Conservation (phyloP, 192 early-diverging fungal species). For the Backusella circina region DNA sequence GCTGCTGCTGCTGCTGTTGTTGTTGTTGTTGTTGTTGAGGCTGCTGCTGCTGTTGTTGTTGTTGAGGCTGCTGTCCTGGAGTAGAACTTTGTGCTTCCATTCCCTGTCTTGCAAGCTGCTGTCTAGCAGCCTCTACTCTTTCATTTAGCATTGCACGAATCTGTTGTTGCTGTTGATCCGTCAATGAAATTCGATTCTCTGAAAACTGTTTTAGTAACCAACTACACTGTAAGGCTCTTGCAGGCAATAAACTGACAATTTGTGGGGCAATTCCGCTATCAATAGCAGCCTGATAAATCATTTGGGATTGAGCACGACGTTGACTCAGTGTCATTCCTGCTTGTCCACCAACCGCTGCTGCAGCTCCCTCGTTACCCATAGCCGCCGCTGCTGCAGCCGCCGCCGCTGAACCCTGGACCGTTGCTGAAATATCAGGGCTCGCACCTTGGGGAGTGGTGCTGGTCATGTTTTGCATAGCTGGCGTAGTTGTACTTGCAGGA, state of each 20-base stretch:
- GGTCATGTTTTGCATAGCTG: neutral
- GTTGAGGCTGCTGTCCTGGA: neutral
- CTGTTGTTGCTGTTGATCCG: slow-evolving; percentile 24
- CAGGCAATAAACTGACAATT: slow-evolving; percentile 21
- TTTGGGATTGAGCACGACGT: slow-evolving; percentile 17
- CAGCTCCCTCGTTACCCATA: neutral
- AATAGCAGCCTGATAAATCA: slow-evolving; percentile 29
- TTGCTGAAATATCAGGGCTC: neutral
- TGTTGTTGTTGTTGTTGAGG: too few species aligned
- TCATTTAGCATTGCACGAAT: slow-evolving; percentile 27
- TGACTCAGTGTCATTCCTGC: neutral
- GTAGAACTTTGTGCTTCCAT: neutral
- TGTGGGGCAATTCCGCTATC: slow-evolving; percentile 24
- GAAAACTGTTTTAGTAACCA: slow-evolving; percentile 32
- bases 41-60: neutral
- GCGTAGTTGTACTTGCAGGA: neutral
- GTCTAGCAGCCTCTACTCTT: slow-evolving; percentile 8
- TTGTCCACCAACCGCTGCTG: neutral
- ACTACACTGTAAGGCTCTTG: slow-evolving; percentile 25
- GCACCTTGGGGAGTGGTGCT: neutral
- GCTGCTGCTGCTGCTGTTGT: too few species aligned
- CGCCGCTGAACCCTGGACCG: neutral
- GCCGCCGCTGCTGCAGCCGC: neutral
- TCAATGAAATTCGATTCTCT: slow-evolving; percentile 13
- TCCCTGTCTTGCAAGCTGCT: slow-evolving; percentile 12